These are phyloP conservation scores for Kalanchoe fedtschenkoi DNA, from an alignment of 164 flowering plant genomes.

Conservation along the genomic window DNA sequence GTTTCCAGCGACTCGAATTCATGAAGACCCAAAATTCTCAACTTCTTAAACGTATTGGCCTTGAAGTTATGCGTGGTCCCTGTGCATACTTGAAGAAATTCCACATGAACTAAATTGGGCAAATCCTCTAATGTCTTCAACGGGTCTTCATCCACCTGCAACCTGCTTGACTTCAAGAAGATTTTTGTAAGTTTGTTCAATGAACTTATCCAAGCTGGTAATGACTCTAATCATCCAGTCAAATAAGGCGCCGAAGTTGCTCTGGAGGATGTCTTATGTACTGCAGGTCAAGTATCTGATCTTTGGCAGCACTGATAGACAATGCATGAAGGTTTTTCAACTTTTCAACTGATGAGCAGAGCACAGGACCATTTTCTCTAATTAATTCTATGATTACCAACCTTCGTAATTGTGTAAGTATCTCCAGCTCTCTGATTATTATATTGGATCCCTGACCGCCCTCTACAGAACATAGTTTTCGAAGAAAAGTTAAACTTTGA, in stretches of 20 bases:
- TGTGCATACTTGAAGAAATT: no score
- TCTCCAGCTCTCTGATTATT: conserved; percentile 9
- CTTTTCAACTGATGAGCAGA: conserved; percentile 10
- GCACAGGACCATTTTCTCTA: conserved; percentile 6
- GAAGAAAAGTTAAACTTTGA: conserved; percentile 6
- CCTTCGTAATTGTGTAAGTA: conserved; percentile 12
- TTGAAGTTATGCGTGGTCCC: no score
- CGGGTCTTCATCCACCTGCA: neutral
- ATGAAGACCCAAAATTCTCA: no score
- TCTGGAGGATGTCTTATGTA: no score
- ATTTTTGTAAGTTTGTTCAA: neutral
- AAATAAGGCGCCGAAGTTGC: no score
- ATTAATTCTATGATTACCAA: conserved; percentile 6
- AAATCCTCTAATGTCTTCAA: no score
- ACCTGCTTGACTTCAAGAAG: neutral
- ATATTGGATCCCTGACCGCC: neutral
- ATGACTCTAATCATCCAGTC: no score
- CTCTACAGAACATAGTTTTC: conserved; percentile 11
- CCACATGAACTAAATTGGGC: no score
- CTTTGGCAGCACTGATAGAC: neutral
- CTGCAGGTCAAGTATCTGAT: no score
- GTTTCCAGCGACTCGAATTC: neutral
- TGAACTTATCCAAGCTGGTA: no score
- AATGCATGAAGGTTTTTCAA: conserved; percentile 4
- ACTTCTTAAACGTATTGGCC: no score